Base-by-base conservation (phyloP, 768 basidiomycete genomes). In the Auriscalpium orientale region DNA sequence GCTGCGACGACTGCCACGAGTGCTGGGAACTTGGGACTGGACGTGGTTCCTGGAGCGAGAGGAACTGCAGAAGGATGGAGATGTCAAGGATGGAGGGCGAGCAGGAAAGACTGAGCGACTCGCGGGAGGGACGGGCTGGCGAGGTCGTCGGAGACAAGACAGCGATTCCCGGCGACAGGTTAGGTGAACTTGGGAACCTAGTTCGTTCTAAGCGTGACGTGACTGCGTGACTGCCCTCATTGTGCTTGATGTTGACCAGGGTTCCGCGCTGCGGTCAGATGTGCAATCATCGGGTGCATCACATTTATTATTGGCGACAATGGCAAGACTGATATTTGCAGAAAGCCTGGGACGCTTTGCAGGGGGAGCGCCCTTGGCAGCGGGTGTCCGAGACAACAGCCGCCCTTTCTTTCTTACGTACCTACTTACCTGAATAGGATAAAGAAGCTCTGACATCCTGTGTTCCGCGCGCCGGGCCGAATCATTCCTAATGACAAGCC, bases 131-230 rank as follows among this genome's bases (percentile, higher is more conserved):
- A 1, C 9, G 40, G 40, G 40, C 13, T 43, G 40, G 18, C 4
- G 40, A 43, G 40, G 40, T 15, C 15, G 18, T 28, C 28, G 15
- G 40, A 43, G 40, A 44, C 28, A 37, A 16, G 52, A 34, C 44
- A 35, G 33, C 44, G 47, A 53, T 60, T 51, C 58, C 56, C 50
- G 56, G 54, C 55, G 49, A 57, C 51, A 59, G 53, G 52, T 62
- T 52, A 47, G 50, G 58, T 62, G 61, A 62, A 62, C 61, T 62
- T 56, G 61, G 60, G 61, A 62, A 62, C 61, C 53, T 62, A 62
- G 61, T 62, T 62, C 61, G 56, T 62, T 62, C 61, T 62, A 62
- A 60, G 61, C 53, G 61, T 62, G 61, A 62, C 58, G 61, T 62
- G 61, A 62, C 58, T 10, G 34, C 37, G 61, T 62, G 60, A 62